Evolutionary conservation across 2,329 filamentous ascomycete species (phyloP), one percentile per base, ranked within the genome.

Genomic region (Tolypocladium nubicola): DNA sequence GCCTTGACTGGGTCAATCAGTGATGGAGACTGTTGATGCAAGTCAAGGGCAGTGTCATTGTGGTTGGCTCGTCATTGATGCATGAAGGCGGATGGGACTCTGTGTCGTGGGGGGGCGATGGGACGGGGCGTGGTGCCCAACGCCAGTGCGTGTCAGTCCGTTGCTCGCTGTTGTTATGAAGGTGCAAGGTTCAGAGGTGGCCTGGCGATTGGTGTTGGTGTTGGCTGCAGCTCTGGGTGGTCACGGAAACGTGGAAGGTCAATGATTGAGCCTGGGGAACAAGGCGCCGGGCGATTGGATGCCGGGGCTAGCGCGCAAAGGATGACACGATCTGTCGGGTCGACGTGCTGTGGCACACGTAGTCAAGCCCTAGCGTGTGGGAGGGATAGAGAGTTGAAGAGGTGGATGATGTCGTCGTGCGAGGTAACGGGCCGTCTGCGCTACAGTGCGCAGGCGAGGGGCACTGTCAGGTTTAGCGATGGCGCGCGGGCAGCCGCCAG

Each of bases 51-150:
- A 61, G 58, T 65, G 62, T 71, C 71, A 73, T 73, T 55, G 67
- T 71, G 66, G 67, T 67, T 68, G 66, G 65, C 60, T 66, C 61
- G 65, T 67, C 67, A 69, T 69, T 59, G 64, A 66, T 59, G 63
- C 61, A 63, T 52, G 57, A 57, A 58, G 58, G 58, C 60, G 61
- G 61, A 61, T 52, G 30, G 45, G 43, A 55, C 40, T 49, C 60
- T 59, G 60, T 58, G 14, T 35, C 19, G n/a, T 41, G 38, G 55
- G 38, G 38, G 58, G 58, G 50, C 41, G 59, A 58, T 39, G 60
- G 52, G 43, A 37, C 21, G 26, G 58, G 39, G 47, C 35, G 50
- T 47, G 47, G 43, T 57, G 58, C 53, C 58, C 58, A 41, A 53
- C 33, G 35, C 33, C 35, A 41, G 21, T 41, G 40, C 33, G 55